These are phyloP conservation scores for Catunica adiposa DNA, from an alignment of 2,329 filamentous ascomycete species.

Conservation along the genomic window DNA sequence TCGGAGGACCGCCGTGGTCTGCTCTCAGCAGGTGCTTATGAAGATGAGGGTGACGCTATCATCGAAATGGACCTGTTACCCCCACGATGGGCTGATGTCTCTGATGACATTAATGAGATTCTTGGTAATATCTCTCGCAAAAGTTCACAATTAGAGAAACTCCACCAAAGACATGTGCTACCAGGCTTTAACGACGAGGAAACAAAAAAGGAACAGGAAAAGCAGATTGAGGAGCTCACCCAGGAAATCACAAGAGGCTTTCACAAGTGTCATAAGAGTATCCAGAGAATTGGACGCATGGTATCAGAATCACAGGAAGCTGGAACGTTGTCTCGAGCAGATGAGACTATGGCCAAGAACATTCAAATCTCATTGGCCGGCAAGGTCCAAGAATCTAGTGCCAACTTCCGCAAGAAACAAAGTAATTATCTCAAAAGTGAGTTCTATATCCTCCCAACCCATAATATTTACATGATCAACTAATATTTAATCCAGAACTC, in stretches of 20 bases:
- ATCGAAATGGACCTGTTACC: slow-evolving; percentile 98
- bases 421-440: slow-evolving; percentile 87
- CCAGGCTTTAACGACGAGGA: slow-evolving; percentile 95
- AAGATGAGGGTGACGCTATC: slow-evolving; percentile 78
- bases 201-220: slow-evolving; percentile 70
- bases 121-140: slow-evolving; percentile 67
- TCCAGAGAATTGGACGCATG: slow-evolving; percentile 76
- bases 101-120: slow-evolving; percentile 78
- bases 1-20: slow-evolving; percentile 53
- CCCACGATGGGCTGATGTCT: slow-evolving; percentile 87
- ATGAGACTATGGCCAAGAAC: slow-evolving; percentile 92
- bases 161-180: slow-evolving; percentile 93
- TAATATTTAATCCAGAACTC: slow-evolving; percentile 38
- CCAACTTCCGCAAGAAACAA: slow-evolving; percentile 91
- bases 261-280: slow-evolving; percentile 75
- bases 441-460: slow-evolving; percentile 25
- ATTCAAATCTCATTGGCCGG: slow-evolving; percentile 83
- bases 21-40: slow-evolving; percentile 61
- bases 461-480: too few species aligned
- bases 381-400: slow-evolving; percentile 79
- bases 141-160: slow-evolving; percentile 68
- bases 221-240: slow-evolving; percentile 77
- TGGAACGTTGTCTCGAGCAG: slow-evolving; percentile 58
- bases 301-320: slow-evolving; percentile 62
- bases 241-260: slow-evolving; percentile 80